Percentiles rank a stretch among this genome's conserved stretches.
Conservation (phyloP, 768 basidiomycete species). For the Sutorius australiensis region DNA sequence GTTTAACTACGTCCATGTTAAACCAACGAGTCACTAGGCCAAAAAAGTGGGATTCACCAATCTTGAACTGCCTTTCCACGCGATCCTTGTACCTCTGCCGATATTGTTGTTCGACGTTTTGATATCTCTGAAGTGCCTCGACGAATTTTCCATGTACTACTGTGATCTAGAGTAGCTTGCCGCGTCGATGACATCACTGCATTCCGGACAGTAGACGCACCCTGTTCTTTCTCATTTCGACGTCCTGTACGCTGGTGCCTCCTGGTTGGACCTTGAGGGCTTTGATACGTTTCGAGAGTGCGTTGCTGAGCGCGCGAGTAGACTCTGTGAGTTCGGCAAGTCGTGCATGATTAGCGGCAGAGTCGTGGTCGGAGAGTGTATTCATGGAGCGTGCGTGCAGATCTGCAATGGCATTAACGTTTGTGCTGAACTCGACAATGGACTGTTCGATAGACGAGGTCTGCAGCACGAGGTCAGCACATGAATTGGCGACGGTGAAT, state of each 20-base stretch:
- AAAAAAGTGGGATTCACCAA: constrained; percentile 43
- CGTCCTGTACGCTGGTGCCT: constrained; percentile 37
- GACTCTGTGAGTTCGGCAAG: constrained; percentile 58
- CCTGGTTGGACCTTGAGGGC: constrained; percentile 43
- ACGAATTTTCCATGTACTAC: constrained; percentile 66
- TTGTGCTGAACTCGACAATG: constrained; percentile 42
- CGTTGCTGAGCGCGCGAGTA: constrained; percentile 55
- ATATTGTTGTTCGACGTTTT: constrained; percentile 69
- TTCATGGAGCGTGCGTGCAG: constrained; percentile 49
- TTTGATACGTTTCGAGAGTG: constrained; percentile 58
- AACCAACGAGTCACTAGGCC: not conserved
- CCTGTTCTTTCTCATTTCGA: constrained; percentile 42
- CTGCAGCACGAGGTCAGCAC: constrained; percentile 24
- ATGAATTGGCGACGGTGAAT: not conserved
- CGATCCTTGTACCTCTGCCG: constrained; percentile 61
- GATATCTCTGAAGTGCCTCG: constrained; percentile 75
- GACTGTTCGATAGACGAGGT: constrained; percentile 48
- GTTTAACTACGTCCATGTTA: constrained; percentile 58
- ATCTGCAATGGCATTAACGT: constrained; percentile 44
- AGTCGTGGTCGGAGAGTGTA: constrained; percentile 44
- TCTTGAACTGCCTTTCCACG: constrained; percentile 72
- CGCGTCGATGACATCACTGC: not conserved
- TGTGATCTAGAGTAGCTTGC: constrained; percentile 40
- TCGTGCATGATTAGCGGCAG: constrained; percentile 39
- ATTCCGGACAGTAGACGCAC: constrained; percentile 7